A percentile compares a stretch with the other conserved stretches of the same genome.
Evolutionary conservation across 1,139 yeast genomes (phyloP).

Genomic region (Spencermartinsiella ligniputridi): DNA sequence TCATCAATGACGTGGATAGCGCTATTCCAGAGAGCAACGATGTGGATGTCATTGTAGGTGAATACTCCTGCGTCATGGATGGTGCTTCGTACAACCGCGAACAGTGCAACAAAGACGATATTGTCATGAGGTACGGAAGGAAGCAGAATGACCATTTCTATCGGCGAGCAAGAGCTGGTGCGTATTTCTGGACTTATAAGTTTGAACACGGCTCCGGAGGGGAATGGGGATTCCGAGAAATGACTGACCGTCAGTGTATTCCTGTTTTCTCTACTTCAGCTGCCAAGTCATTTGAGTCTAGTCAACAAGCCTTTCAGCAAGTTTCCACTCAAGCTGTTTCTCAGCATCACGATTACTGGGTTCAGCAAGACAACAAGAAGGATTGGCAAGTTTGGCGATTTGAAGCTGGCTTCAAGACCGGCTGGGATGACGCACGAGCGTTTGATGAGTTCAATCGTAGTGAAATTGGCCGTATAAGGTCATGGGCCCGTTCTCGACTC

Average conservation of each 20-base stretch:
- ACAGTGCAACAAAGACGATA: constrained; percentile 40
- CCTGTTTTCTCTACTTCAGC: constrained; percentile 29
- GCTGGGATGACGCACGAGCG: constrained; percentile 63
- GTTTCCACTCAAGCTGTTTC: constrained; percentile 38
- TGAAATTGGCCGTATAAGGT: constrained; percentile 62
- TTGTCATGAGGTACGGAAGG: constrained; percentile 42
- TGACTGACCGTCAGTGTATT: constrained; percentile 64
- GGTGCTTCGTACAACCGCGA: constrained; percentile 63
- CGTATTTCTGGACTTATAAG: constrained; percentile 87
- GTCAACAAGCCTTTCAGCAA: constrained; percentile 38
- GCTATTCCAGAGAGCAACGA: constrained; percentile 40
- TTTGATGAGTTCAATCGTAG: constrained; percentile 72
- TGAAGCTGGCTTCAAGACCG: constrained; percentile 69
- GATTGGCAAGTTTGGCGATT: constrained; percentile 77
- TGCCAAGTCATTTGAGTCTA: constrained; percentile 22
- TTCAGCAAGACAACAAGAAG: constrained; percentile 49
- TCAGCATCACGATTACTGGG: constrained; percentile 67
- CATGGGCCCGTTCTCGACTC: constrained; percentile 58
- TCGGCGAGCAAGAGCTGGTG: constrained; percentile 59
- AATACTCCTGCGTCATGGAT: constrained; percentile 84
- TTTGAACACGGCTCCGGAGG: constrained; percentile 90
- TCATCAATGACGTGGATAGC: constrained; percentile 52
- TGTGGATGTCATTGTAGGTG: constrained; percentile 75
- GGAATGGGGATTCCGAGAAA: constrained; percentile 88
- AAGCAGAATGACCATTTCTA: constrained; percentile 43